Evolutionary conservation across 768 basidiomycete species (phyloP), one percentile per base, ranked within the genome.

Genomic region (Russula sp.): DNA sequence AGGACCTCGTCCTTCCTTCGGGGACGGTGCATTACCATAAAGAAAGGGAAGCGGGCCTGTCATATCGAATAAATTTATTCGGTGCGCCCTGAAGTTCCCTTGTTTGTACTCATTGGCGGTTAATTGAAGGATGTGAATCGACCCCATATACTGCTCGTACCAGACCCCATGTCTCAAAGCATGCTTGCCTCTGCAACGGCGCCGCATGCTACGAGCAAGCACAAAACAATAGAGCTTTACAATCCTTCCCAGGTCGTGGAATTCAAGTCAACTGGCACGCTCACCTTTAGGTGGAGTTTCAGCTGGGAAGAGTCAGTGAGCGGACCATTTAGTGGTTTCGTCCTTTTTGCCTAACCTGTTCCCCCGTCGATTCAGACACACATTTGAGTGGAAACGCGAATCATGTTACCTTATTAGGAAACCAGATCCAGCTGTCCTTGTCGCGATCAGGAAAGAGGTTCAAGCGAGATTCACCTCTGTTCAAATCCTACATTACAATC

Each of bases 311-410:
- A 86, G 89, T 92, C 66, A 74, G 88, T 81, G 14, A 50, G 18
- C 38, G 9, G 14, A 9, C 30, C 26, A 18, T 22, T 24, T 22
- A 22, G 16, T 49, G 11, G 50, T 32, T 34, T 14, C 2, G 13
- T 26, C 8, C 16, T 46, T 57, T 52, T 38, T 26, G 30, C 61
- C 62, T 20, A 61, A 40, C 36, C 58, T 51, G 28, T 26, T 3
- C 1, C 20, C 30, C 8, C 18, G 24, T 28, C 14, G 32, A 40
- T 5, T 30, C 70, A 93, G 91, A 42, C 87, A 93, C 65, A 84
- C 88, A 49, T 92, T 90, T 66, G 91, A 92, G 71, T 94, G 92
- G 91, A 89, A 84, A 71, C 81, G 88, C 50, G 90, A 92, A 71
- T 87, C 88, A 68, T 92, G 90, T 74, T 92, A 81, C 74, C 83